Conservation (phyloP, 2,329 filamentous ascomycete genomes). For the Hypoxylon sp. region DNA sequence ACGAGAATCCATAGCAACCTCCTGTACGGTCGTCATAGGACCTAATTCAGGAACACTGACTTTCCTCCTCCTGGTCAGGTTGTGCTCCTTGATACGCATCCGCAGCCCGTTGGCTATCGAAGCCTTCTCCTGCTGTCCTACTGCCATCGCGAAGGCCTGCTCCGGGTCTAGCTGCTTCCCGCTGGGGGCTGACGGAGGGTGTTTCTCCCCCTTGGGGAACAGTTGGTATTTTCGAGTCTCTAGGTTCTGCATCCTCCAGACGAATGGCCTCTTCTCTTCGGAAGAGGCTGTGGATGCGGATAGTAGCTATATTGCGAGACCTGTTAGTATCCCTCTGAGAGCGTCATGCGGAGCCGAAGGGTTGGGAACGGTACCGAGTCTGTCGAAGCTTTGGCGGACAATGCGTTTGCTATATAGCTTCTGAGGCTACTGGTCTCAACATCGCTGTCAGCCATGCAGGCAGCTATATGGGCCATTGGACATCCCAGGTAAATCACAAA, state of each 20-base stretch:
- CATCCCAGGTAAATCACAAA: conserved; percentile 42
- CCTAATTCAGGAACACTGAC: conserved; percentile 70
- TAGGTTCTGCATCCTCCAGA: conserved; percentile 67
- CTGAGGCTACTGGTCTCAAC: conserved; percentile 49
- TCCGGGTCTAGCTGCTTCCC: conserved; percentile 60
- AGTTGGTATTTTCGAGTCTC: conserved; percentile 67
- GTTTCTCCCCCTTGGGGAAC: conserved; percentile 63
- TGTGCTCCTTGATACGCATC: conserved; percentile 65
- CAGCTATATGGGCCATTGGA: conserved; percentile 69
- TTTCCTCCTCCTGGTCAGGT: conserved; percentile 66
- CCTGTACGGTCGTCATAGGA: conserved; percentile 74
- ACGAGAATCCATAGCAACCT: conserved; percentile 75
- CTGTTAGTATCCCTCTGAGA: conserved; percentile 41
- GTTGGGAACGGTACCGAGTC: conserved; percentile 53
- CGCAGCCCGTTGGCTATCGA: conserved; percentile 53
- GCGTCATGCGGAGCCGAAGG: conserved; percentile 23
- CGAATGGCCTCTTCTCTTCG: conserved; percentile 58
- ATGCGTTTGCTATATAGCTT: conserved; percentile 60
- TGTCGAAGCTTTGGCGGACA: conserved; percentile 55
- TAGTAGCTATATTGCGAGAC: conserved; percentile 39
- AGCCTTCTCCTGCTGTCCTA: conserved; percentile 53
- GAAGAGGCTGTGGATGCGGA: conserved; percentile 43
- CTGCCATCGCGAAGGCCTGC: conserved; percentile 54
- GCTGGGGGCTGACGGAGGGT: conserved; percentile 50
- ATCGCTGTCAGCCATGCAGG: conserved; percentile 62